phyloP scores from a whole-genome alignment of 2,329 filamentous ascomycete genomes.

The Camillea tinctor region DNA sequence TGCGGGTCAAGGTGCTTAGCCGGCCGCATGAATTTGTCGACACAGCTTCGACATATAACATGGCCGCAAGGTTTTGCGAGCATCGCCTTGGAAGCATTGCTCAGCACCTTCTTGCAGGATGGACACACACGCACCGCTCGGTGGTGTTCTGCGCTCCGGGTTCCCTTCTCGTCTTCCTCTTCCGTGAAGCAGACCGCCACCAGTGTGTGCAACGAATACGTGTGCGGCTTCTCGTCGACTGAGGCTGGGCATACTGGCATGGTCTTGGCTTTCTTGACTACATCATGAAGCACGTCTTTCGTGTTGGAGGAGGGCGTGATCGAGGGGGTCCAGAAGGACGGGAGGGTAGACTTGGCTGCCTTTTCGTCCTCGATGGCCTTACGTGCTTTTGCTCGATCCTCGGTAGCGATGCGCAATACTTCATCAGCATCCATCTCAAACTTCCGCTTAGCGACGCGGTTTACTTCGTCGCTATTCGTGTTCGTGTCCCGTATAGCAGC shows the following conservation, averaged over 20 bases:
- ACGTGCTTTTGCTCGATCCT: constrained; percentile 69
- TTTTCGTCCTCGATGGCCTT: constrained; percentile 72
- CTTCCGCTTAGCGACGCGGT: constrained; percentile 64
- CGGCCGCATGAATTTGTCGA: constrained; percentile 76
- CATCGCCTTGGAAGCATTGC: constrained; percentile 79
- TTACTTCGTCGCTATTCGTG: constrained; percentile 14
- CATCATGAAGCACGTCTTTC: constrained; percentile 53
- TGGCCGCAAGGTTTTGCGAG: constrained; percentile 88
- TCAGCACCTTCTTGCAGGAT: constrained; percentile 78
- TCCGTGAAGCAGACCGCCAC: constrained; percentile 75
- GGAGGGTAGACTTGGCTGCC: constrained; percentile 65
- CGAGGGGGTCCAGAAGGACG: constrained; percentile 91
- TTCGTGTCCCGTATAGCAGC: not conserved
- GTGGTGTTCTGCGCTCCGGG: constrained; percentile 30
- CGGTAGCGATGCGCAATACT: constrained; percentile 64
- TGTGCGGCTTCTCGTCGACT: constrained; percentile 62
- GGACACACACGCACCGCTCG: constrained; percentile 64
- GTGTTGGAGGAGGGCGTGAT: constrained; percentile 69
- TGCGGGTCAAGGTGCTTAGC: constrained; percentile 55
- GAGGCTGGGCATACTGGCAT: constrained; percentile 77
- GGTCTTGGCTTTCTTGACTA: constrained; percentile 62
- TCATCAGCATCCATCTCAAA: constrained; percentile 79
- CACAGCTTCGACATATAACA: constrained; percentile 82
- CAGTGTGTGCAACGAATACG: constrained; percentile 75
- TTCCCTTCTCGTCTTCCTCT: constrained; percentile 54